A percentile compares a stretch with the other conserved stretches of the same genome.
Conservation (phyloP, 139 green algal genomes). For the Volvox reticuliferus region DNA sequence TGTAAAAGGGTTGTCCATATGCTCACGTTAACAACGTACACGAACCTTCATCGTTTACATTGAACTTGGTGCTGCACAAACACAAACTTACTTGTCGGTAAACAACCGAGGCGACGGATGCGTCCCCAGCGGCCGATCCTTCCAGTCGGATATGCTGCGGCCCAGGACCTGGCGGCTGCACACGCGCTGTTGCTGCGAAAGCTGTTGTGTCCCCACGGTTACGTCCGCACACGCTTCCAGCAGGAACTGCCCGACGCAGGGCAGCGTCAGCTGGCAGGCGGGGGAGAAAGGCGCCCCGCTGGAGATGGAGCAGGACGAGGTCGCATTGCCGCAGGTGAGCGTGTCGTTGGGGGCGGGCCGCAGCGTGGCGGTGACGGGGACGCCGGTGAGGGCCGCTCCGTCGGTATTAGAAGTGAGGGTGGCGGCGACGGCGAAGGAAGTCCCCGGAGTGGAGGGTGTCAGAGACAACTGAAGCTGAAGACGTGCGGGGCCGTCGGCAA, state of each 20-base stretch:
- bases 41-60: no score
- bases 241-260: conserved; percentile 56
- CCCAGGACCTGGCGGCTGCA: conserved; percentile 8
- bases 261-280: conserved; percentile 56
- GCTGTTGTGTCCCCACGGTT: background rate
- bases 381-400: conserved; percentile 19
- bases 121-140: background rate
- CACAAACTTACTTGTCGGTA: conserved; percentile 34
- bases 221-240: conserved; percentile 43
- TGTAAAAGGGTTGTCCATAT: no score
- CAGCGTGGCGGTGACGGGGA: conserved; percentile 39
- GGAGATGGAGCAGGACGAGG: background rate
- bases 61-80: no score
- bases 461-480: conserved; percentile 40
- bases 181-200: background rate
- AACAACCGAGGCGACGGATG: background rate
- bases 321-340: background rate
- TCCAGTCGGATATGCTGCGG: conserved; percentile 51
- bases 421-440: conserved; percentile 48
- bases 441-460: conserved; percentile 46
- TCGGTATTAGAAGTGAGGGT: conserved; percentile 56
- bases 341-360: background rate
- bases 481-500: conserved; percentile 41
- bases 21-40: no score
- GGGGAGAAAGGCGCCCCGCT: background rate